phyloP scores from a whole-genome alignment of 306 rosid genomes.

The Crataegus laevigata region DNA sequence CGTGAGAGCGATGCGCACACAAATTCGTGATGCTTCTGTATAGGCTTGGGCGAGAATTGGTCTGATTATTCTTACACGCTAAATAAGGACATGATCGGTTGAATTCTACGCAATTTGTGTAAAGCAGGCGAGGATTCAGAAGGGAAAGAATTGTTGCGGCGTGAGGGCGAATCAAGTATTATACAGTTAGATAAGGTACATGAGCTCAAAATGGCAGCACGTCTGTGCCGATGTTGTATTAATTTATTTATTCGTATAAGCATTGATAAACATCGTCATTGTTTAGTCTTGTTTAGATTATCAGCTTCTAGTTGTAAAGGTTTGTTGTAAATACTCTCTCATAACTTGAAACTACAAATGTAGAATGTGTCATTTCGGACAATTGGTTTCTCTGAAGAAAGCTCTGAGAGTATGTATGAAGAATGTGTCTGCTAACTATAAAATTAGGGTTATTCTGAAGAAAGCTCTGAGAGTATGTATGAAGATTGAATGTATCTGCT shows the following conservation, averaged over 20 bases:
- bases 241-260: conserved; percentile 36
- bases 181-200: background rate
- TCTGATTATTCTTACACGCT: background rate
- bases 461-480: no score
- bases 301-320: background rate
- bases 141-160: background rate
- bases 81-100: background rate
- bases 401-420: no score
- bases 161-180: background rate
- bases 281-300: background rate
- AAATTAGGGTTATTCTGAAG: no score
- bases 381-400: no score
- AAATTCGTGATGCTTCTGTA: conserved; percentile 12
- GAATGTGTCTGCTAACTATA: no score
- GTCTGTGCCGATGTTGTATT: conserved; percentile 18
- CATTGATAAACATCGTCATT: conserved; percentile 23
- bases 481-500: background rate
- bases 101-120: conserved; percentile 31
- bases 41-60: conserved; percentile 3
- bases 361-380: background rate
- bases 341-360: background rate
- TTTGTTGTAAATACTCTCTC: background rate
- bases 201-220: background rate
- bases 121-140: conserved; percentile 34
- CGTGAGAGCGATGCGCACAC: conserved; percentile 13